These are phyloP conservation scores for Sphaceloma murrayae DNA, from an alignment of 2,329 filamentous ascomycete genomes.

Conservation along the genomic window DNA sequence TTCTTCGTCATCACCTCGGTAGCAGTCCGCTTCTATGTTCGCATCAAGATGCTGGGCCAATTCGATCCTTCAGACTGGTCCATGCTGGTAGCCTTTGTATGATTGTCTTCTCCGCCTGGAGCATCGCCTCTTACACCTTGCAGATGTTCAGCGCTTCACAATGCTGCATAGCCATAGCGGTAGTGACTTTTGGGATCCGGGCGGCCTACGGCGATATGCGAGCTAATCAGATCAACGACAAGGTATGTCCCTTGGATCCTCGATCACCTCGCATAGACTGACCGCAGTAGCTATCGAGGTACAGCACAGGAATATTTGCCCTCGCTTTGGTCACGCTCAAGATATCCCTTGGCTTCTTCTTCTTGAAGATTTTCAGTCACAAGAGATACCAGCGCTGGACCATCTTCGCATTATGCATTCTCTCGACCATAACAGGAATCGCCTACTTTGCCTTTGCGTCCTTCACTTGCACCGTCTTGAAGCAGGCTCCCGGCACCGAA, in stretches of 20 bases:
- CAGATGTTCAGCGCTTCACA: constrained; percentile 13
- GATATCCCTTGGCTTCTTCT: constrained; percentile 41
- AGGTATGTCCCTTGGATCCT: background rate
- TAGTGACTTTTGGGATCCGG: background rate
- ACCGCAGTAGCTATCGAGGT: constrained; percentile 1
- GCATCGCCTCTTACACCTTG: background rate
- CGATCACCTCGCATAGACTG: background rate
- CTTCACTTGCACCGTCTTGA: constrained; percentile 44
- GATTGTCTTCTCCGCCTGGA: background rate
- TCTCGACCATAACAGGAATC: constrained; percentile 35
- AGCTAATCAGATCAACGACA: background rate
- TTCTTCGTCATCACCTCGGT: constrained; percentile 2
- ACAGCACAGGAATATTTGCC: constrained; percentile 33
- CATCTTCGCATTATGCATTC: constrained; percentile 35
- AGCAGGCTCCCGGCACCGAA: constrained; percentile 27
- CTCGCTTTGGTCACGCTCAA: constrained; percentile 38
- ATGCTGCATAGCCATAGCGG: constrained; percentile 7
- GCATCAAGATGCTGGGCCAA: constrained; percentile 10
- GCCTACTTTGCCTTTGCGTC: constrained; percentile 41
- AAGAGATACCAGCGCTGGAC: constrained; percentile 33
- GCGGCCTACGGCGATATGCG: background rate
- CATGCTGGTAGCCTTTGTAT: constrained; percentile 12
- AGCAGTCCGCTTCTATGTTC: constrained; percentile 1
- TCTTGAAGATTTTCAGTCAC: constrained; percentile 39
- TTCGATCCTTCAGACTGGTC: constrained; percentile 9